These are phyloP conservation scores for Talaromyces sp. DNA, from an alignment of 2,329 filamentous ascomycete genomes.

Conservation along the genomic window DNA sequence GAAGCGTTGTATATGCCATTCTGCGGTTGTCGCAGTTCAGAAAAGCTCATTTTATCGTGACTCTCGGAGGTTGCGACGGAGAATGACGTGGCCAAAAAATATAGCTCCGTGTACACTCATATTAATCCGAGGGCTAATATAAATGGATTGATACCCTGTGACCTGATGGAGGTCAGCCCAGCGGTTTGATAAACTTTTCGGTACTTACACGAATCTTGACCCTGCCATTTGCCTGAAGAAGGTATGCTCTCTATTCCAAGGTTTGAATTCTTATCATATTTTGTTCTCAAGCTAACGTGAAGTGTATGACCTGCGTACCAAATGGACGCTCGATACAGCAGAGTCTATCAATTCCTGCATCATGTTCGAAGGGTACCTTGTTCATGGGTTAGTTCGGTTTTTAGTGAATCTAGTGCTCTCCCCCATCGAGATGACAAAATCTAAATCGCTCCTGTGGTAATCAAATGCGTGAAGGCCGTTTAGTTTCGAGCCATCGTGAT, in stretches of 20 bases:
- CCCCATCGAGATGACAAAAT: constrained; percentile 44
- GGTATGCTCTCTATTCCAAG: constrained; percentile 22
- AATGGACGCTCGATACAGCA: constrained; percentile 27
- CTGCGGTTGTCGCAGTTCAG: too few species aligned
- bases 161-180: constrained; percentile 2
- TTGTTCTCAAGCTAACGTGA: too few species aligned
- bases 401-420: constrained; percentile 39
- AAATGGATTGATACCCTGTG: constrained; percentile 1
- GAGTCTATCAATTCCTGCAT: constrained; percentile 39
- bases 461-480: too few species aligned
- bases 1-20: too few species aligned
- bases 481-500: constrained; percentile 51
- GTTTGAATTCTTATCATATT: too few species aligned
- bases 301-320: constrained; percentile 34
- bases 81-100: too few species aligned
- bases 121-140: constrained; percentile 1
- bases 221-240: background rate
- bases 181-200: constrained; percentile 6
- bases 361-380: constrained; percentile 53
- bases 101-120: background rate
- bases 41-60: too few species aligned
- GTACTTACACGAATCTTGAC: background rate
- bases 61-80: too few species aligned
- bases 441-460: constrained; percentile 37
- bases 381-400: constrained; percentile 40